Conservation (phyloP, 306 rosid genomes). For the Pyrus bretschneideri region DNA sequence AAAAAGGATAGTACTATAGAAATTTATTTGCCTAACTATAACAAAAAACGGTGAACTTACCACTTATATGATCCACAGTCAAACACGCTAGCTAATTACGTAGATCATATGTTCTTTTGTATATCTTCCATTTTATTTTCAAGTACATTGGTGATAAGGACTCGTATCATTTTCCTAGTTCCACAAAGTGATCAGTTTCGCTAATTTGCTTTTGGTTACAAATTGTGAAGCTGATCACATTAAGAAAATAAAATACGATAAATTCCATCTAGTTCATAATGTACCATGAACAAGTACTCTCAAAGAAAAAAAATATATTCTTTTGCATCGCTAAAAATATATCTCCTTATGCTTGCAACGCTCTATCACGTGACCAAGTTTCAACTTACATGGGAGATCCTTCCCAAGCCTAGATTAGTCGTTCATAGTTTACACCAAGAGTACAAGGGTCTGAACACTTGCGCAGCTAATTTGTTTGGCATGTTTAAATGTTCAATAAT, state of each 20-base stretch:
- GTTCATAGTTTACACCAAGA: not conserved
- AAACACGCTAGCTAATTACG: conserved; percentile 4
- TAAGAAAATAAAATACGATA: too few relatives aligned
- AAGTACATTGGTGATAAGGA: not conserved
- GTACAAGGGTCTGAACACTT: not conserved
- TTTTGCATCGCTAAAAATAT: too few relatives aligned
- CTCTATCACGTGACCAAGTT: too few relatives aligned
- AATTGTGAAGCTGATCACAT: too few relatives aligned
- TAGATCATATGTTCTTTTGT: not conserved
- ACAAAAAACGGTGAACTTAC: conserved; percentile 2
- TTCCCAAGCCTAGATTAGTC: not conserved
- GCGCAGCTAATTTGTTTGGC: not conserved
- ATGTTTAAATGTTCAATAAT: not conserved
- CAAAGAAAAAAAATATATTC: too few relatives aligned
- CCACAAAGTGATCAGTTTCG: too few relatives aligned
- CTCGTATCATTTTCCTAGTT: not conserved
- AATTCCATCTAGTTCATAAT: too few relatives aligned
- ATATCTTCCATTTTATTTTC: conserved; percentile 1
- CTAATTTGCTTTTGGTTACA: too few relatives aligned
- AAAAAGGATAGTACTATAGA: not conserved
- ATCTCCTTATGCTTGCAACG: too few relatives aligned
- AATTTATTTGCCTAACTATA: conserved; percentile 7
- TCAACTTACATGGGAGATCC: too few relatives aligned
- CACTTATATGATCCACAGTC: not conserved
- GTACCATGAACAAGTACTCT: too few relatives aligned